Percentiles rank a stretch among this genome's conserved stretches.
phyloP scores from a whole-genome alignment of 495 filamentous ascomycete genomes.

The Aspergillus panamensis region DNA sequence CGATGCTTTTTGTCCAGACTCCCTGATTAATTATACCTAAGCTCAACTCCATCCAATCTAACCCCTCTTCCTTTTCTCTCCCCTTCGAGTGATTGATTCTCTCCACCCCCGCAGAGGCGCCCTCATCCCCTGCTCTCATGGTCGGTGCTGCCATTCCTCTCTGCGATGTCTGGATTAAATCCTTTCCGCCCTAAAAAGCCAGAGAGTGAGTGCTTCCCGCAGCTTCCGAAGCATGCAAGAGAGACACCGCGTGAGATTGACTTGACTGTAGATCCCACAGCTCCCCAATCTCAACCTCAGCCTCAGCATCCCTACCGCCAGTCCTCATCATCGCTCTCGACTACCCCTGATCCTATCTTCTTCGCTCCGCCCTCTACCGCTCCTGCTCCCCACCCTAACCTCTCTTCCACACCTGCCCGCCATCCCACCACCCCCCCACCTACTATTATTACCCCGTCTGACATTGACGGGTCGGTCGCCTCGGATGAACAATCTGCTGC shows the following conservation, averaged over 20 bases:
- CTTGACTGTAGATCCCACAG: slow-evolving; percentile 19
- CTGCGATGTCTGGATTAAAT: slow-evolving; percentile 55
- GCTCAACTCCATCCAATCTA: slow-evolving; percentile 15
- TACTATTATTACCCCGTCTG: slow-evolving; percentile 20
- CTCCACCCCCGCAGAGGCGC: slow-evolving; percentile 9
- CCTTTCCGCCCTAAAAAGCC: slow-evolving; percentile 50
- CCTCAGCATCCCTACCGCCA: slow-evolving; percentile 1
- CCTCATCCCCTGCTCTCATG: slow-evolving; percentile 24
- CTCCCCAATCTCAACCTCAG: slow-evolving; percentile 9
- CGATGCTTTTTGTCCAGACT: background rate
- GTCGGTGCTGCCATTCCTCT: slow-evolving; percentile 29
- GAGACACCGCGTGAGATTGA: slow-evolving; percentile 14
- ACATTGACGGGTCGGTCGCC: slow-evolving; percentile 27
- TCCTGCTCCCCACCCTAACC: slow-evolving; percentile 1
- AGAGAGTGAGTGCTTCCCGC: slow-evolving; percentile 33
- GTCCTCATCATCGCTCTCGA: slow-evolving; percentile 9
- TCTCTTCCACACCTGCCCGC: slow-evolving; percentile 2
- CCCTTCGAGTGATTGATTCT: slow-evolving; percentile 12
- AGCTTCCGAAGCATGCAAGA: slow-evolving; percentile 16
- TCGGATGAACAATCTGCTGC: slow-evolving; percentile 27
- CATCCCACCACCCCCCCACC: slow-evolving; percentile 12
- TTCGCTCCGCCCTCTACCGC: slow-evolving; percentile 2
- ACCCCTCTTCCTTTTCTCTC: slow-evolving; percentile 18
- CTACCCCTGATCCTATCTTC: slow-evolving; percentile 6
- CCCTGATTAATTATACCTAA: background rate